Base-by-base conservation (phyloP, 805 yeast genomes). In the Millerozyma acaciae region DNA sequence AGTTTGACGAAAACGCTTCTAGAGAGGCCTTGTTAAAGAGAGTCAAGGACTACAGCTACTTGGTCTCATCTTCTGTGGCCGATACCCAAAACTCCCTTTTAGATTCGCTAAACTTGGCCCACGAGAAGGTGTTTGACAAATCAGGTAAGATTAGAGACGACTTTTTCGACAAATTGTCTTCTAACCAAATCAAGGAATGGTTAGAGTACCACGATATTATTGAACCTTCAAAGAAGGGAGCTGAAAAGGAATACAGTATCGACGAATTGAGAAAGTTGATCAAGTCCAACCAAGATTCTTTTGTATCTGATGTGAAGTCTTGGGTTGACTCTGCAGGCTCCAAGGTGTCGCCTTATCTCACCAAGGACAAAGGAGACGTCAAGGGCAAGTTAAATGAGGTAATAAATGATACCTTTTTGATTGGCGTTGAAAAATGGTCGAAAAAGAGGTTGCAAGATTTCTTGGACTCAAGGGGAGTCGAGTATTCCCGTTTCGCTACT, bases 121-220 rank as follows among this genome's bases (percentile, higher is more conserved):
- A 55, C 27, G 53, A 56, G 32, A 45, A 57, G 5, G 40, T 67
- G 3, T 60, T 60, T 32, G 70, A 69, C 36, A 60, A 58, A 31
- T 49, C 59, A 9, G 70, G 69, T 12, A 37, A 55, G 18, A 45
- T 70, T 38, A 68, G 63, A 42, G 68, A 65, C 22, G 64, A 63
- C 23, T 55, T 70, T 14, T 69, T 76, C 49, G 62, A 73, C 37
- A 54, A 63, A 12, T 76, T 82, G 82, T 54, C 75, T 3, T 62
- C 70, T 16, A 60, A 68, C 4, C 83, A 79, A 45, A 53, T 80
- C 38, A 59, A 65, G 44, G 70, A 69, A 38, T 80, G 84, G 76
- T 53, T 80, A 21, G 53, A 62, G 34, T 49, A 59, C 25, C 76
- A 73, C 45, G 57, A 52, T 5, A 16, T 50, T 10, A 38, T 51